Base-by-base conservation (phyloP, 2,329 filamentous ascomycete genomes). In the Aureobasidium leucospermi region DNA sequence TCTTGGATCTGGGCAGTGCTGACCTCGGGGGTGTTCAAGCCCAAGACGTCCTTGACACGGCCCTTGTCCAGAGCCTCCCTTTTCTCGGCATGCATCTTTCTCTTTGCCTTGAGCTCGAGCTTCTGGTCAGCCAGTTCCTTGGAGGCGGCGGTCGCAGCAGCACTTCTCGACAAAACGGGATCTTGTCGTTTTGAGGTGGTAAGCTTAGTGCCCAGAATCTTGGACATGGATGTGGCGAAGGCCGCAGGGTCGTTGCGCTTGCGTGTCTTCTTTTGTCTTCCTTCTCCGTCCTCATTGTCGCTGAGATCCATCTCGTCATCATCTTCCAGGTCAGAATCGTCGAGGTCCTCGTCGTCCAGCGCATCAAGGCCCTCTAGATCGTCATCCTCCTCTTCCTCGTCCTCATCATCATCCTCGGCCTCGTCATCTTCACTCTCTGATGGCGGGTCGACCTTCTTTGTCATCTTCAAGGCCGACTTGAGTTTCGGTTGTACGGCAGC, bases 171-270 rank as follows among this genome's bases (percentile, higher is more conserved):
- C 3, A 99, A 81, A n/a, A 99, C 89, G 0, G 94, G 94, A 71
- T 99, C 94, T 58, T 86, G 81, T 28, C 92, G 88, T 70, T 90
- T 90, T 34, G 88, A 83, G 7, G 84, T 85, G 1, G 91, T 87
- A 9, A 97, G 81, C 75, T 97, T 97, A 52, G 90, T 93, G 59
- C 85, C 86, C 46, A 99, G 81, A 71, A 99, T 96, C 74, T 94
- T 96, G 66, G 89, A 88, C 68, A 99, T 90, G 53, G 91, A 96
- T 1, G 87, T 96, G 28, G 93, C 90, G 73, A 99, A 97, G 56
- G 90, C 91, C 64, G 82, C 79, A 2, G 94, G 92, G 73, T 99
- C 93, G 75, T 96, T 96, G 70, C 92, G 87, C 76, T 97, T 97
- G 13, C 86, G 85, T 68, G 85, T 88, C 66, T 74, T 76, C 63